Percentiles rank a stretch among this genome's conserved stretches.
Conservation (phyloP, 1,139 yeast species). For the Pichia sp. region DNA sequence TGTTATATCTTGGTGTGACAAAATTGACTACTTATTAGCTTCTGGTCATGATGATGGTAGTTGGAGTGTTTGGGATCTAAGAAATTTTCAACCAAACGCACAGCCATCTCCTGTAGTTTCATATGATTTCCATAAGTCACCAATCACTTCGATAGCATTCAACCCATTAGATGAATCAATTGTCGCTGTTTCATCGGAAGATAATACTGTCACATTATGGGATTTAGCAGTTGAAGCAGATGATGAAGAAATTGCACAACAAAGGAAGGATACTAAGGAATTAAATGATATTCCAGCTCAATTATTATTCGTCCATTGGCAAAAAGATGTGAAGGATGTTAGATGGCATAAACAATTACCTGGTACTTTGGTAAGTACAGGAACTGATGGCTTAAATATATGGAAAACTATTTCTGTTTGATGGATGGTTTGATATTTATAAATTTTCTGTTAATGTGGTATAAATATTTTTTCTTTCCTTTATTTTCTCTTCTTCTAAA, state of each 20-base stretch:
- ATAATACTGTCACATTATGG: conserved; percentile 95
- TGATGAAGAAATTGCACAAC: conserved; percentile 86
- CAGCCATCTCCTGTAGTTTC: conserved; percentile 69
- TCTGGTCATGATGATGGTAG: conserved; percentile 97
- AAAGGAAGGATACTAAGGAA: conserved; percentile 65
- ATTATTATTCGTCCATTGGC: conserved; percentile 96
- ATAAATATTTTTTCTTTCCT: neutral
- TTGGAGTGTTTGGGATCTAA: conserved; percentile 98
- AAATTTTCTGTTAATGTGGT: no score
- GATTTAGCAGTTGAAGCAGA: conserved; percentile 96
- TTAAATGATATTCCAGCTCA: conserved; percentile 93
- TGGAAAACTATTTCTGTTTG: conserved; percentile 96
- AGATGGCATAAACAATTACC: conserved; percentile 98
- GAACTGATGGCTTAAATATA: conserved; percentile 88
- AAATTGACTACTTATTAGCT: conserved; percentile 80
- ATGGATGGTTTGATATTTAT: neutral
- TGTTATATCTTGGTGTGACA: conserved; percentile 93
- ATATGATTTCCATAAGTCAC: conserved; percentile 90
- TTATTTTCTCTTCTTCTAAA: neutral
- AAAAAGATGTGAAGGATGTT: conserved; percentile 92
- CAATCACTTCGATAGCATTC: conserved; percentile 89
- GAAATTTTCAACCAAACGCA: conserved; percentile 60
- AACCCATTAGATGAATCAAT: conserved; percentile 95
- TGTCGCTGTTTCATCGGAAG: conserved; percentile 93
- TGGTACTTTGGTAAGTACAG: conserved; percentile 90